A percentile compares a stretch with the other conserved stretches of the same genome.
Conservation (phyloP, 1,139 yeast species). For the Yamadazyma pseudoaaseri region DNA sequence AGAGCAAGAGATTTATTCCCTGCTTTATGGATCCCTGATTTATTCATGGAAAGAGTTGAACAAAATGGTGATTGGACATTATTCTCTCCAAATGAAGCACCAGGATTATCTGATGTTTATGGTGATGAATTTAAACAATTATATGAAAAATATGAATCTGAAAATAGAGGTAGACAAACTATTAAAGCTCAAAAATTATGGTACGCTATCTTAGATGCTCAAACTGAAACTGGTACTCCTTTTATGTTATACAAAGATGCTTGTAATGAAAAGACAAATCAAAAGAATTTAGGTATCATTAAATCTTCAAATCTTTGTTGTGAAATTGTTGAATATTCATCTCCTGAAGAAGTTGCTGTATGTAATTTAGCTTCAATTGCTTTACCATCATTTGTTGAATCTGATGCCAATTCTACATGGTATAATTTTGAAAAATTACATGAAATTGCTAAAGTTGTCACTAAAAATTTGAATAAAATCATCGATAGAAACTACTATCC, state of each 20-base stretch:
- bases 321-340: conserved; percentile 85
- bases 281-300: conserved; percentile 82
- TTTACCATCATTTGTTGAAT: conserved; percentile 65
- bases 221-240: conserved; percentile 92
- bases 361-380: conserved; percentile 89
- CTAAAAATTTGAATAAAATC: conserved; percentile 54
- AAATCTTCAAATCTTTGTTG: conserved; percentile 89
- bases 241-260: conserved; percentile 90
- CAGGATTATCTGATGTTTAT: conserved; percentile 74
- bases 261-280: conserved; percentile 79
- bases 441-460: conserved; percentile 51
- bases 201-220: conserved; percentile 85
- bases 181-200: conserved; percentile 86
- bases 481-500: conserved; percentile 60
- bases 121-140: conserved; percentile 78
- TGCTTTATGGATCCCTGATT: conserved; percentile 90
- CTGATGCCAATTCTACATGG: conserved; percentile 38
- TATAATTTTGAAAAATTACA: conserved; percentile 56
- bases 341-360: conserved; percentile 87
- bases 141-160: conserved; percentile 69
- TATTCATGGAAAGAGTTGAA: conserved; percentile 88
- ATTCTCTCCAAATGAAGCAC: conserved; percentile 87
- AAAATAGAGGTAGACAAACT: conserved; percentile 68
- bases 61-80: conserved; percentile 77
- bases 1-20: conserved; percentile 88